These are phyloP conservation scores for Aspergillus leporis DNA, from an alignment of 495 filamentous ascomycete genomes.

Conservation along the genomic window DNA sequence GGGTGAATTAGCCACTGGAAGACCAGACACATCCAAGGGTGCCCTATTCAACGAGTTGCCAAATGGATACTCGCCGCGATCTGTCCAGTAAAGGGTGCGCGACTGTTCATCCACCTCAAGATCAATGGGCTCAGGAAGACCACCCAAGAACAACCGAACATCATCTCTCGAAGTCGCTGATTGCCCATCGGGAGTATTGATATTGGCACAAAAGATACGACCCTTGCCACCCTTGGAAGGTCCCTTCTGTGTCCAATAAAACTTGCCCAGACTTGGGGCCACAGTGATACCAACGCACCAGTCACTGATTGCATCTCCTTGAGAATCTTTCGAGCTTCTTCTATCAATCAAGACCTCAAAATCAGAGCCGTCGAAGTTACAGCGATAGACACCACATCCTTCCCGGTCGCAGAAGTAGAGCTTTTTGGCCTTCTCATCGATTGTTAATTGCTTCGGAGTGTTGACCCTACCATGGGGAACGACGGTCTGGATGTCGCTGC, in stretches of 20 bases:
- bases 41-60: constrained; percentile 48
- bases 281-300: constrained; percentile 38
- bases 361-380: constrained; percentile 45
- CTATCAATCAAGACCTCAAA: constrained; percentile 40
- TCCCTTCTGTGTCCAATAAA: constrained; percentile 61
- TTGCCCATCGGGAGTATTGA: constrained; percentile 29
- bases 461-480: constrained; percentile 39
- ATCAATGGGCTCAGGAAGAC: constrained; percentile 54
- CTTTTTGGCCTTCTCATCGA: constrained; percentile 31
- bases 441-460: constrained; percentile 53
- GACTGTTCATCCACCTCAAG: constrained; percentile 44
- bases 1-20: constrained; percentile 1
- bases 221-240: constrained; percentile 48
- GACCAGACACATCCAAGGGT: constrained; percentile 22
- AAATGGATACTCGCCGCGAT: constrained; percentile 50
- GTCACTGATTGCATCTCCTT: constrained; percentile 22
- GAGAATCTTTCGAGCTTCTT: constrained; percentile 16
- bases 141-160: constrained; percentile 36
- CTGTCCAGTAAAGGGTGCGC: constrained; percentile 52
- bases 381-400: constrained; percentile 47
- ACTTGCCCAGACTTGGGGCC: constrained; percentile 31
- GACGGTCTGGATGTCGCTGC: constrained; percentile 33
- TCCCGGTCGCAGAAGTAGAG: constrained; percentile 58
- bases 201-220: constrained; percentile 47
- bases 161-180: constrained; percentile 28